Evolutionary conservation across 1,139 yeast genomes (phyloP).

Genomic region (Tardiomyces digboiensis): DNA sequence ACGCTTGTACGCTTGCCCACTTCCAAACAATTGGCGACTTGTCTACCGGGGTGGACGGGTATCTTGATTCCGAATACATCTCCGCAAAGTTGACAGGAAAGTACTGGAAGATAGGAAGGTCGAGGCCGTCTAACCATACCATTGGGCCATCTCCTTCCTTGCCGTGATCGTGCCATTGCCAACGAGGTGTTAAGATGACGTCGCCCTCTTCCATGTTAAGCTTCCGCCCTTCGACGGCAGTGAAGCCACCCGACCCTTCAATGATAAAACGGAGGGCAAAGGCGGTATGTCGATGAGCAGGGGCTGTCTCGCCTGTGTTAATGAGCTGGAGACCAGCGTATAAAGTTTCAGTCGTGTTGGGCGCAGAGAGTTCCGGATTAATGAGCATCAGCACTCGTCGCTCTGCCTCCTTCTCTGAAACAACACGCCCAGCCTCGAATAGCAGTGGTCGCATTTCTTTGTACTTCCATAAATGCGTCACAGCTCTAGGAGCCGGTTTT

Average conservation of each 20-base stretch:
- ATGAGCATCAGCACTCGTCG: constrained; percentile 20
- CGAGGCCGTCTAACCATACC: constrained; percentile 22
- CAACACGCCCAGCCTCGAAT: constrained; percentile 16
- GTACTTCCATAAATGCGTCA: constrained; percentile 18
- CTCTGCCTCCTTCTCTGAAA: constrained; percentile 18
- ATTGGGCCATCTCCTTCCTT: constrained; percentile 21
- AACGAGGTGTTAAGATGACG: constrained; percentile 20
- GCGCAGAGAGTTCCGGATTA: constrained; percentile 18
- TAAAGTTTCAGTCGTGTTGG: constrained; percentile 21
- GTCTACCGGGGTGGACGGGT: constrained; percentile 11
- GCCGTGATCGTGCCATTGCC: constrained; percentile 24
- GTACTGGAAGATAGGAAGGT: constrained; percentile 19
- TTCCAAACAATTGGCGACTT: constrained; percentile 14
- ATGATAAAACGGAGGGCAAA: constrained; percentile 20
- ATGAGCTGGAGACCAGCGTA: constrained; percentile 21
- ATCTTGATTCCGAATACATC: constrained; percentile 14
- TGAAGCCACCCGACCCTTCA: constrained; percentile 20
- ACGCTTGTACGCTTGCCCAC: constrained; percentile 15
- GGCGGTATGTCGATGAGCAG: constrained; percentile 20
- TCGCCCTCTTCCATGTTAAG: constrained; percentile 19
- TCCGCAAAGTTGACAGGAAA: constrained; percentile 22
- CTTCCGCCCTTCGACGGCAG: constrained; percentile 19
- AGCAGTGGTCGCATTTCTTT: constrained; percentile 15
- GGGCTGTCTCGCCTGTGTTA: constrained; percentile 21
- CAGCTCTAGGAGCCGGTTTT: constrained; percentile 17